These are phyloP conservation scores for Platismatia glauca DNA, from an alignment of 495 filamentous ascomycete genomes.

Conservation along the genomic window DNA sequence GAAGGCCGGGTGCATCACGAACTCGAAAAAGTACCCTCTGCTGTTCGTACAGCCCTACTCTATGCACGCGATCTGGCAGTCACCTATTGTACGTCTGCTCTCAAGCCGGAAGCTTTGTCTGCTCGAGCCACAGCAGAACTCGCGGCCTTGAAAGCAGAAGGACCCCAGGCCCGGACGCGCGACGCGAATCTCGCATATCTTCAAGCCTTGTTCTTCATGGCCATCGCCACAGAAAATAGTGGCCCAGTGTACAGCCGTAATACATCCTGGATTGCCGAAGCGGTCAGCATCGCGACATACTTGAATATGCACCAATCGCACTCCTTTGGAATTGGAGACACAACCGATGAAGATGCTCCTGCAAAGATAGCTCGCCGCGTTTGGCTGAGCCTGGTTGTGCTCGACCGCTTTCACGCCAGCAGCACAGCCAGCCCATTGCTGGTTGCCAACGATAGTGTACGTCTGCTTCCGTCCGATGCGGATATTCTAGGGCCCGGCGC, in stretches of 20 bases:
- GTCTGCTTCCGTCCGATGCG: conserved; percentile 42
- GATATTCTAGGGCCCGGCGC: conserved; percentile 23
- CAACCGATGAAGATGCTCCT: background rate
- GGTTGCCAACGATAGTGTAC: conserved; percentile 46
- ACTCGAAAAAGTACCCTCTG: conserved; percentile 49
- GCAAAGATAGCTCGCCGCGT: conserved; percentile 34
- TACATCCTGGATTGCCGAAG: conserved; percentile 42
- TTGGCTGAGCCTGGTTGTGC: conserved; percentile 57
- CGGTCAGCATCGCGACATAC: conserved; percentile 49
- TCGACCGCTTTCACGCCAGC: conserved; percentile 59
- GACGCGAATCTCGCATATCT: conserved; percentile 48
- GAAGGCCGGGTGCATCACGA: conserved; percentile 53
- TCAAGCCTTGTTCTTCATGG: conserved; percentile 54
- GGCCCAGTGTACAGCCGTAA: conserved; percentile 34
- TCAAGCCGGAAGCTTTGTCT: background rate
- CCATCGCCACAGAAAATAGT: conserved; percentile 49
- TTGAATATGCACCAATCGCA: conserved; percentile 42
- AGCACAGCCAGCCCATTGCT: conserved; percentile 46
- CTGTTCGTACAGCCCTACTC: conserved; percentile 62
- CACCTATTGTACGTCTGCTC: background rate
- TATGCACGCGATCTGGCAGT: conserved; percentile 49
- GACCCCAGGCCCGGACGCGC: background rate
- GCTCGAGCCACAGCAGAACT: background rate
- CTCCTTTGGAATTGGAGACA: background rate
- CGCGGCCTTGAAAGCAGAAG: background rate